Base-by-base conservation (phyloP, 2,329 filamentous ascomycete genomes). In the Leptosphaerulina australis region DNA sequence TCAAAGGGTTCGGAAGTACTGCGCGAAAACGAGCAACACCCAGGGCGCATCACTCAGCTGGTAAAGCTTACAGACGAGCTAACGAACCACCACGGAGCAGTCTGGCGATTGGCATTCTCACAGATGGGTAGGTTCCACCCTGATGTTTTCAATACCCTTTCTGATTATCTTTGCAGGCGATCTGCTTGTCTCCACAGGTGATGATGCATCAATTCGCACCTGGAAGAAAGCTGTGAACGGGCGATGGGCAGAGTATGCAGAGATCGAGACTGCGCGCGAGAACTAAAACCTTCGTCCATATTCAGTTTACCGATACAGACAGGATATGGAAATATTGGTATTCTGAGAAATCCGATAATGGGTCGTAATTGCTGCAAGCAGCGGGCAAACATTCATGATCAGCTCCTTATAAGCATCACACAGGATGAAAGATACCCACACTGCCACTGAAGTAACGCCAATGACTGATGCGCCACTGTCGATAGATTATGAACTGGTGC, bases 71-170 rank as follows among this genome's bases (percentile, higher is more conserved):
- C 88, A 1, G 87, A 86, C 7, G 83, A 81, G 63, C 79, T 92
- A 7, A 83, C 86, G 39, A 83, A 81, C 43, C 84, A 89, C 66
- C 81, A 84, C 39, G 86, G 84, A 14, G 87, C 87, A 1, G 87
- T 91, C 1, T 93, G 88, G 88, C 79, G 87, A 17, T 84, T 92
- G 2, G 82, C 82, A 1, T 93, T 91, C 60, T 78, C 77, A 10
- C 74, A 75, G 21, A 74, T 75, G 68, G 77, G 74, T 75, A 69
- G 49, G 71, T 60, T 6, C 15, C 25, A 10, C 5, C 3, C 5
- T n/a, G 24, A 10, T 15, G 3, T 20, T 17, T 17, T n/a, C 6
- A 11, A 39, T n/a, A 34, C 36, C 12, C n/a, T n/a, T 40, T 17
- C 48, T 62, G 29, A 64, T 44, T 8, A 82, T 44, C 79, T 24